Percentiles rank a stretch among this genome's conserved stretches.
Evolutionary conservation across 208 protist genomes (phyloP).

Genomic region (Trypanosoma avium): DNA sequence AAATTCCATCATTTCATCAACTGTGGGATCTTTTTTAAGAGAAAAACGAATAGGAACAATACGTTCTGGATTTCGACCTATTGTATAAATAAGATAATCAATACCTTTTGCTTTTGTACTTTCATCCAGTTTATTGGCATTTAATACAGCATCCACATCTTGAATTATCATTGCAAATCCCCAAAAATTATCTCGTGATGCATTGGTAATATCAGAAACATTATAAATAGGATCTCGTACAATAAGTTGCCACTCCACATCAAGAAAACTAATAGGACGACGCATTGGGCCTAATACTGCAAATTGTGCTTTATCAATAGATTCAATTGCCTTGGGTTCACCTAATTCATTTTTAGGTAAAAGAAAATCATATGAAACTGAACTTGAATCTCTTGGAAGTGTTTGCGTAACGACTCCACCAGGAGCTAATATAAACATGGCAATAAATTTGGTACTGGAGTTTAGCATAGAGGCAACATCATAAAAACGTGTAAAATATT

Average conservation of each 20-base stretch:
- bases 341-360: background rate
- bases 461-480: slow-evolving; percentile 15
- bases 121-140: slow-evolving; percentile 18
- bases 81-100: slow-evolving; percentile 61
- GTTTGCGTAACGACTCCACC: slow-evolving; percentile 51
- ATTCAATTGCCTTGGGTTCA: slow-evolving; percentile 17
- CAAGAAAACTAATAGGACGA: slow-evolving; percentile 6
- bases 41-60: slow-evolving; percentile 33
- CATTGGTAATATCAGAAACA: background rate
- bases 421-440: slow-evolving; percentile 38
- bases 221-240: slow-evolving; percentile 57
- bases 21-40: slow-evolving; percentile 11
- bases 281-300: slow-evolving; percentile 34
- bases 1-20: slow-evolving; percentile 27
- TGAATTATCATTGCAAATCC: slow-evolving; percentile 48
- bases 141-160: slow-evolving; percentile 44
- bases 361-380: slow-evolving; percentile 32
- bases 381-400: slow-evolving; percentile 18
- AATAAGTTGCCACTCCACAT: slow-evolving; percentile 34
- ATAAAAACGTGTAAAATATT: slow-evolving; percentile 36
- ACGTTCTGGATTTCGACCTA: background rate
- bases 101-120: slow-evolving; percentile 21
- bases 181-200: slow-evolving; percentile 52
- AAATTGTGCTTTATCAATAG: slow-evolving; percentile 23
- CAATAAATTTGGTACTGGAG: slow-evolving; percentile 1